Evolutionary conservation across 2,329 filamentous ascomycete species (phyloP), one percentile per base, ranked within the genome.

Genomic region (Fusarium sp.): DNA sequence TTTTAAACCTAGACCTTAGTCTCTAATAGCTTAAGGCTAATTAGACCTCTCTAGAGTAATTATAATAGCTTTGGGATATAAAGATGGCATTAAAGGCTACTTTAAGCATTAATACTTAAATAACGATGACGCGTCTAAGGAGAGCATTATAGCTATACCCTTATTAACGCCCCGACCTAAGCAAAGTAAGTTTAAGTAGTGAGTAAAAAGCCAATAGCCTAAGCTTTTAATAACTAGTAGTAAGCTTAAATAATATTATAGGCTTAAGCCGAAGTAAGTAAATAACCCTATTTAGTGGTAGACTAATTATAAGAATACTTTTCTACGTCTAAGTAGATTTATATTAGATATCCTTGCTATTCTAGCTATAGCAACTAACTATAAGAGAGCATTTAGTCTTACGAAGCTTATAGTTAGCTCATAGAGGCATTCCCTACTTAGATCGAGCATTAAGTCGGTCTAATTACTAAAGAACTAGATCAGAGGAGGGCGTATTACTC

Each of bases 1-100:
- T 68, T 58, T 36, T 68, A 20, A 56, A 70, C 31, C 65, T 42
- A 52, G 52, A 60, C n/a, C 65, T 68, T 65, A 36, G 65, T 25
- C 47, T 68, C 47, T 14, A 31, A 27, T 70, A 50, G 45, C 33
- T 65, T 1, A 50, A 71, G 65, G 40, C 61, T 4, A 66, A 62
- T 56, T 68, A 31, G 65, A 61, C 35, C 47, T 61, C 57, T 16
- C 47, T 14, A 54, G 68, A 68, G 25, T 56, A 70, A 47, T 47
- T 68, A 18, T 18, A 40, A 36, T 68, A 36, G 68, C 36, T 70
- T 65, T 31, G 13, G 1, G 68, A 68, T 65, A 22, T 45, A 57
- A 70, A 70, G 47, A 42, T 20, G 54, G 60, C 18, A 59, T 70
- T 3, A 62, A 61, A 42, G n/a, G 20, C 29, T 70, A 68, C n/a